Evolutionary conservation across 164 flowering plant species (phyloP), one percentile per base, ranked within the genome.

Genomic region (Santalum album): DNA sequence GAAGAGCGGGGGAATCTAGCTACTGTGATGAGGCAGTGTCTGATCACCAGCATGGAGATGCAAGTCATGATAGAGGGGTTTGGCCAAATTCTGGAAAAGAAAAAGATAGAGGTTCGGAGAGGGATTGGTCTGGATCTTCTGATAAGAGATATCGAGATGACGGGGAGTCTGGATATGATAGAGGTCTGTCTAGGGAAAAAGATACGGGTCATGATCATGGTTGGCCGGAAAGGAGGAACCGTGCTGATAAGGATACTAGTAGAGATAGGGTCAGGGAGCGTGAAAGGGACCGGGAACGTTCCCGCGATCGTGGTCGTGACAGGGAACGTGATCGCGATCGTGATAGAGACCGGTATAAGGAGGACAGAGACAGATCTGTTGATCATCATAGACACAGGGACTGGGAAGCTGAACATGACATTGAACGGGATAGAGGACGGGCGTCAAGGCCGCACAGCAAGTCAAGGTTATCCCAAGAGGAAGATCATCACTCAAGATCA

Each of bases 1-100:
- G 91, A 38, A 79, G 88, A 69, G 85, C 74, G 17, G 85, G 79
- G 45, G 98, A 91, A 51, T 82, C 91, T 50, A 84, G 87, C 62
- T 86, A 80, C 71, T 96, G 86, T 26, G 98, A 87, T 63, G 96
- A 91, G 64, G 89, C 84, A 59, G 87, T 75, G 12, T 88, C 98
- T 35, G 96, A 88, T 23, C 85, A 81, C 60, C 84, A 78, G 57
- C 82, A 88, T 78, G 88, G 88, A 26, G 95, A 88, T 49, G 86
- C 34, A 6, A 76, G 74, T 58, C 88, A 82, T 69, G 98, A 85
- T 17, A 87, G 86, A 59, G 82, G 71, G 7, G 78, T 76, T n/a
- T 65, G 82, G 83, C 64, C 70, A 0, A 72, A 65, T 69, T 27
- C 82, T 17, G 26, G 32, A 26, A 80, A 75, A 62, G 97, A 87